Conservation (phyloP, 257 asterid species). For the Vinca minor region DNA sequence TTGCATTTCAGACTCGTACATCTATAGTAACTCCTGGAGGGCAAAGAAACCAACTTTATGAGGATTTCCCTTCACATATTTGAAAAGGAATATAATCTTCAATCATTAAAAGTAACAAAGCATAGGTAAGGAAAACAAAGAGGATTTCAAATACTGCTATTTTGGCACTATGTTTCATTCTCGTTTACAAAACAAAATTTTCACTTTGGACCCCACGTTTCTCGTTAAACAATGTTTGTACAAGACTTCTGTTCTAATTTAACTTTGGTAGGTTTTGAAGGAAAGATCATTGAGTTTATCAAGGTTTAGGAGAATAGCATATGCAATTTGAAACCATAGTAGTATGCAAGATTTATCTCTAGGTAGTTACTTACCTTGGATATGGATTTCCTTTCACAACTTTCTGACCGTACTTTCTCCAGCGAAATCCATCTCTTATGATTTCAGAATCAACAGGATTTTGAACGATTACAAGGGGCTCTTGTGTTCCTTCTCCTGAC, state of each 20-base stretch:
- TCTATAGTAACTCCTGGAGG: conserved; percentile 76
- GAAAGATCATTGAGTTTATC: too few relatives aligned
- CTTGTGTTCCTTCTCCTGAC: conserved; percentile 23
- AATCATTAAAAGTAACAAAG: not conserved
- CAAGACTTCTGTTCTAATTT: not conserved
- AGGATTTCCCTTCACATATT: conserved; percentile 2
- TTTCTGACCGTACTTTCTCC: conserved; percentile 95
- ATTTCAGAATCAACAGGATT: conserved; percentile 35
- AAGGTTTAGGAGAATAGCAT: not conserved
- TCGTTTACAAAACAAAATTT: too few relatives aligned
- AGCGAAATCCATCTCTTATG: conserved; percentile 62
- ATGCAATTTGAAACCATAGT: not conserved
- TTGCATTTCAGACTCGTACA: conserved; percentile 70
- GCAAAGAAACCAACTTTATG: conserved; percentile 7
- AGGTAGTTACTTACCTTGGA: conserved; percentile 90
- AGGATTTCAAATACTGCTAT: not conserved
- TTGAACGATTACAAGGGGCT: conserved; percentile 28
- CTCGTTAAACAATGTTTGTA: too few relatives aligned
- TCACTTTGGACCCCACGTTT: too few relatives aligned
- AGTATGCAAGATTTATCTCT: not conserved
- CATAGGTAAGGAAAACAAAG: not conserved
- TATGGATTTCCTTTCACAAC: conserved; percentile 67
- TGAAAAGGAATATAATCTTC: not conserved
- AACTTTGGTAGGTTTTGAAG: too few relatives aligned
- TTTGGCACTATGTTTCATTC: too few relatives aligned